Evolutionary conservation across 108 stramenopile genomes (phyloP).

Genomic region (Fragilariopsis cylindrus): DNA sequence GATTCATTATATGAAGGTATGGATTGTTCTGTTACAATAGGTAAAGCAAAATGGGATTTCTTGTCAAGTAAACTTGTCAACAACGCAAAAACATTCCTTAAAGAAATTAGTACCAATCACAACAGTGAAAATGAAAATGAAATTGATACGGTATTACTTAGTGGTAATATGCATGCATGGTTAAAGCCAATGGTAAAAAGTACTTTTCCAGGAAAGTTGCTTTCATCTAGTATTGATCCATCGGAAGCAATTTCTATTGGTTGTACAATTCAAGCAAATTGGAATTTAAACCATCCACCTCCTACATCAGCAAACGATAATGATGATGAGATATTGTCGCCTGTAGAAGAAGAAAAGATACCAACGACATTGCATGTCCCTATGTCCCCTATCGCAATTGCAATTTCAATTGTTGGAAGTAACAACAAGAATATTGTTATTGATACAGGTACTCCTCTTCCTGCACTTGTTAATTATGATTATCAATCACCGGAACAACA

Average conservation of each 20-base stretch:
- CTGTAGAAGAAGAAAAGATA: background rate
- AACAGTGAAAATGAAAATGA: background rate
- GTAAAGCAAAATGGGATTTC: slow-evolving; percentile 72
- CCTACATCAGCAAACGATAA: slow-evolving; percentile 2
- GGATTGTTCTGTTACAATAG: slow-evolving; percentile 71
- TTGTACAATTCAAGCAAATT: slow-evolving; percentile 68
- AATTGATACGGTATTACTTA: slow-evolving; percentile 57
- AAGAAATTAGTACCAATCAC: background rate
- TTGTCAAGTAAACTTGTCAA: slow-evolving; percentile 50
- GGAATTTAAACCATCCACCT: slow-evolving; percentile 31
- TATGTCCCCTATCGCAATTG: slow-evolving; percentile 21
- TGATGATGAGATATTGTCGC: background rate
- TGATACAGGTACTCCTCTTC: slow-evolving; percentile 36
- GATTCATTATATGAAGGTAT: slow-evolving; percentile 83
- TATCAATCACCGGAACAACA: background rate
- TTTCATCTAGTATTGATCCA: slow-evolving; percentile 45
- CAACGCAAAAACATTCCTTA: slow-evolving; percentile 48
- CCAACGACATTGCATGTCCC: slow-evolving; percentile 11
- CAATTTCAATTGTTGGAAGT: background rate
- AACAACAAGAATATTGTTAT: slow-evolving; percentile 18
- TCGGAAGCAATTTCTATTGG: slow-evolving; percentile 77
- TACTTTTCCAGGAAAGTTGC: slow-evolving; percentile 50
- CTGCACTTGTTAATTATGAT: slow-evolving; percentile 23
- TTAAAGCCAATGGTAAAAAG: slow-evolving; percentile 46
- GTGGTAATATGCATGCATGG: slow-evolving; percentile 66